Conservation (phyloP, 2,329 filamentous ascomycete genomes). For the Leptodontidium sp. region DNA sequence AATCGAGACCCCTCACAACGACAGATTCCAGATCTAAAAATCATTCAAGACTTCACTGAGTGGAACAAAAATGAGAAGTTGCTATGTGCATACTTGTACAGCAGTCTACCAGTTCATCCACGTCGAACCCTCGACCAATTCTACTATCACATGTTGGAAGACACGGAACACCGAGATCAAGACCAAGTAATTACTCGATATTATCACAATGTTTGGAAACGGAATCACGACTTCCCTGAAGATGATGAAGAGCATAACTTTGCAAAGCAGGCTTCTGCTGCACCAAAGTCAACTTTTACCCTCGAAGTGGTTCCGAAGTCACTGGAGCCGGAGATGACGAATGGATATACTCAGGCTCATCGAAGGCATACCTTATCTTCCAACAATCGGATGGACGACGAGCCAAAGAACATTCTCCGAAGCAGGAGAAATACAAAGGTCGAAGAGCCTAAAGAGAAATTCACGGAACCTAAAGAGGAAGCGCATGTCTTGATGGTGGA, state of each 20-base stretch:
- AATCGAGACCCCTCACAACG: slow-evolving; percentile 2
- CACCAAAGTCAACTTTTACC: background rate
- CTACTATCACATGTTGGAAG: slow-evolving; percentile 31
- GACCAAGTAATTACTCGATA: slow-evolving; percentile 34
- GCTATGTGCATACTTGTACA: slow-evolving; percentile 27
- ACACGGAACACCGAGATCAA: slow-evolving; percentile 49
- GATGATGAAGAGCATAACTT: slow-evolving; percentile 12
- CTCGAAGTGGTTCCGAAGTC: background rate
- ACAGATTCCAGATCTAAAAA: slow-evolving; percentile 23
- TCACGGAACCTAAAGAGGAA: slow-evolving; percentile 3
- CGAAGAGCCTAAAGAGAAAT: background rate
- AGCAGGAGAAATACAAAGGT: background rate
- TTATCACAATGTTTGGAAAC: slow-evolving; percentile 14
- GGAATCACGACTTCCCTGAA: background rate
- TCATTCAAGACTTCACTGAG: slow-evolving; percentile 8
- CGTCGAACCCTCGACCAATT: slow-evolving; percentile 48
- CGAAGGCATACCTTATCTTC: background rate
- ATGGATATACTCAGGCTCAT: background rate
- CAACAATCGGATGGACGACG: background rate
- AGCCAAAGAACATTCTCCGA: background rate
- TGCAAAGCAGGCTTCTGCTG: background rate
- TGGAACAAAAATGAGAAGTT: slow-evolving; percentile 29
- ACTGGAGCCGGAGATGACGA: background rate
- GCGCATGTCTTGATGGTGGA: slow-evolving; percentile 51
- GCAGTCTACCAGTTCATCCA: slow-evolving; percentile 50